A percentile compares a stretch with the other conserved stretches of the same genome.
phyloP scores from a whole-genome alignment of 306 rosid species.

The barrel medic (Medicago truncatula) region MtrunA17r5.0-ANR NC_053047.1:31305501-31306000 shows the following conservation, averaged over 20 bases:
- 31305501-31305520: conserved; percentile 2
- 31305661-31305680: conserved; percentile 92
- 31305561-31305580: conserved; percentile 31
- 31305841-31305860: too few species aligned
- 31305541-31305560: conserved; percentile 23
- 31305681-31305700: conserved; percentile 77
- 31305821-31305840: too few species aligned
- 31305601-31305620: conserved; percentile 88
- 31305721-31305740: conserved; percentile 94
- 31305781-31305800: too few species aligned
- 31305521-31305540: conserved; percentile 19
- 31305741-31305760: conserved; percentile 75
- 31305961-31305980: too few species aligned
- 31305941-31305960: too few species aligned
- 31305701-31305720: conserved; percentile 95
- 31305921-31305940: too few species aligned
- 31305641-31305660: conserved; percentile 88
- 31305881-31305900: too few species aligned
- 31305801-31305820: too few species aligned
- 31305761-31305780: too few species aligned
- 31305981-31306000: too few species aligned
- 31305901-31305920: too few species aligned
- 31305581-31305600: not conserved
- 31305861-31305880: too few species aligned
- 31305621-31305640: conserved; percentile 97